Percentiles rank a stretch among this genome's conserved stretches.
Evolutionary conservation across 2,329 filamentous ascomycete species (phyloP).

Genomic region (Alternaria longipes): DNA sequence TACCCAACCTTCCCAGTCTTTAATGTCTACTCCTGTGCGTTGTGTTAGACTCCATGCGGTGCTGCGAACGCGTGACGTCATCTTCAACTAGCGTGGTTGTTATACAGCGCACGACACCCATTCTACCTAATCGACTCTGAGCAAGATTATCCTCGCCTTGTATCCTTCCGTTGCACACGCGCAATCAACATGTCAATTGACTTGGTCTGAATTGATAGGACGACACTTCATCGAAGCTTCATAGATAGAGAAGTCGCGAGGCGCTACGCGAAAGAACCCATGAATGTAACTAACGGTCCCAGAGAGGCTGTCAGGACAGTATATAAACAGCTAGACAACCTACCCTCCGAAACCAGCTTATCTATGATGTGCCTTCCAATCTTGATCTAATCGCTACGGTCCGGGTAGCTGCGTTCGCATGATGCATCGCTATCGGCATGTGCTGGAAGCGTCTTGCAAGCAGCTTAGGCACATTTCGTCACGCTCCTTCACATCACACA

Average conservation of each 20-base stretch:
- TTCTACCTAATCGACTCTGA: neutral
- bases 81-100: neutral
- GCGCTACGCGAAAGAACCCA: neutral
- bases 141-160: neutral
- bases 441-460: neutral
- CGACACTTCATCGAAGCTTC: neutral
- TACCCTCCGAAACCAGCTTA: neutral
- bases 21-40: neutral
- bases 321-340: neutral
- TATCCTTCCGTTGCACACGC: neutral
- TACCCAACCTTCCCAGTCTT: neutral
- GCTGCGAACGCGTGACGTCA: slow-evolving; percentile 1
- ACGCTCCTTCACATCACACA: neutral
- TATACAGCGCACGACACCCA: neutral
- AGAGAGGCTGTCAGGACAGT: neutral
- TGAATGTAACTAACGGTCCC: neutral
- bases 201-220: neutral
- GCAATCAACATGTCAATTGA: neutral
- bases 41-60: neutral
- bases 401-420: neutral
- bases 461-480: neutral
- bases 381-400: neutral
- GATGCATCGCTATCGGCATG: neutral
- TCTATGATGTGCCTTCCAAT: neutral
- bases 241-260: neutral